phyloP scores from a whole-genome alignment of 2,329 filamentous ascomycete species.

The Monosporascus ibericus region DNA sequence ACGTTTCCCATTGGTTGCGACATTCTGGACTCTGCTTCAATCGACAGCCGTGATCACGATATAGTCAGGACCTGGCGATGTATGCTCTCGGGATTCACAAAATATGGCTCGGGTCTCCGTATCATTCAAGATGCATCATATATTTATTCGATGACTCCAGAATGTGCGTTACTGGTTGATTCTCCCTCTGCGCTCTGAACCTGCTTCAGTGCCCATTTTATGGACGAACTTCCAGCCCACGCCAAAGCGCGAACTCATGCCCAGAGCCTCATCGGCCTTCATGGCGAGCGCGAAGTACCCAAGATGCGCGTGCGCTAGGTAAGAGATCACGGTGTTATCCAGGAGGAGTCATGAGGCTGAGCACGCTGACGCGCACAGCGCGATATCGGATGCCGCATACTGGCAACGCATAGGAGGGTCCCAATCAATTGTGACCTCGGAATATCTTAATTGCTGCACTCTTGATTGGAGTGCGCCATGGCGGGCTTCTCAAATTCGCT shows the following conservation, averaged over 20 bases:
- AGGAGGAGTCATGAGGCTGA: not conserved
- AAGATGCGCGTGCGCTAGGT: not conserved
- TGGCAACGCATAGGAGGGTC: not conserved
- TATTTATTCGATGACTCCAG: not conserved
- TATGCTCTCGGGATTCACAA: not conserved
- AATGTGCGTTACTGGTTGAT: not conserved
- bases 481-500: constrained; percentile 1
- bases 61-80: not conserved
- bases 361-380: not conserved
- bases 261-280: not conserved
- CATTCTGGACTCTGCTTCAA: not conserved
- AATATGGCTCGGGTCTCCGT: not conserved
- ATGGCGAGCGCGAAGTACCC: not conserved
- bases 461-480: constrained; percentile 6
- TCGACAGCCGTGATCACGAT: not conserved
- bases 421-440: constrained; percentile 1
- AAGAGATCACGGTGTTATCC: not conserved
- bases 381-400: constrained; percentile 1
- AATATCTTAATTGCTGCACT: not conserved
- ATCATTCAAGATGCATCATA: too few species aligned
- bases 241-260: not conserved
- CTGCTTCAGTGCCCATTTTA: not conserved
- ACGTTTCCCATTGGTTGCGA: not conserved
- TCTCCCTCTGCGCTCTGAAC: not conserved
- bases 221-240: not conserved